These are phyloP conservation scores for Phaeolepiota aurea DNA, from an alignment of 768 basidiomycete species.

Conservation along the genomic window DNA sequence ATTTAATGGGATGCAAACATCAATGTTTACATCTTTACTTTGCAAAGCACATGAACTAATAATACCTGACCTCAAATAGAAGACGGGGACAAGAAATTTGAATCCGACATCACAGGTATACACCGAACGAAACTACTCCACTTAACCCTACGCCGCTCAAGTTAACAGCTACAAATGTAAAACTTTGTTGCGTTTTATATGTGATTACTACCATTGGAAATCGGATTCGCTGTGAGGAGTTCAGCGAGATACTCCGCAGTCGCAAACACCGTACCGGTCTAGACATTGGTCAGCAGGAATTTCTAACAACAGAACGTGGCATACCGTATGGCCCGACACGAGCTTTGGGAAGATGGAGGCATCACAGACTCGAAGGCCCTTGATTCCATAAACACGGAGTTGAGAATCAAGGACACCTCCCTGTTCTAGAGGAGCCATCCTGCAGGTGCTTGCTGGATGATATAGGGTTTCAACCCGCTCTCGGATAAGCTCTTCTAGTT, in stretches of 20 bases:
- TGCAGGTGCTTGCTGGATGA: constrained; percentile 35
- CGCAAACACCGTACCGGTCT: constrained; percentile 23
- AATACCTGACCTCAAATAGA: no score
- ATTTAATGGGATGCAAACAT: not conserved
- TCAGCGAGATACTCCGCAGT: constrained; percentile 21
- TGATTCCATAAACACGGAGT: constrained; percentile 34
- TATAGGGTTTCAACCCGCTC: constrained; percentile 37
- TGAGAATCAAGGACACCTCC: constrained; percentile 36
- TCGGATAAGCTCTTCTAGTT: constrained; percentile 27
- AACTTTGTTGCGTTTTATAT: no score
- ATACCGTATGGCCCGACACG: constrained; percentile 32
- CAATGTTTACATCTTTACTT: no score
- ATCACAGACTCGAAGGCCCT: constrained; percentile 33
- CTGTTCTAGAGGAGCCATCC: constrained; percentile 32
- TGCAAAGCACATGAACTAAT: no score
- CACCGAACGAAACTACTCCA: no score
- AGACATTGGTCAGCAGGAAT: not conserved
- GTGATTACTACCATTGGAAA: no score
- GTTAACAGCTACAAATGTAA: no score
- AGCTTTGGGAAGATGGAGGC: constrained; percentile 31
- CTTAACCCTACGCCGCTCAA: no score
- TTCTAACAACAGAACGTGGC: constrained; percentile 1
- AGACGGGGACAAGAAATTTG: no score
- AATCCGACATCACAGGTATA: no score
- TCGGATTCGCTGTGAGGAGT: constrained; percentile 18